These are phyloP conservation scores for Rhizoctonia solani DNA, from an alignment of 1,284 basidiomycete species.

Conservation along the genomic window DNA sequence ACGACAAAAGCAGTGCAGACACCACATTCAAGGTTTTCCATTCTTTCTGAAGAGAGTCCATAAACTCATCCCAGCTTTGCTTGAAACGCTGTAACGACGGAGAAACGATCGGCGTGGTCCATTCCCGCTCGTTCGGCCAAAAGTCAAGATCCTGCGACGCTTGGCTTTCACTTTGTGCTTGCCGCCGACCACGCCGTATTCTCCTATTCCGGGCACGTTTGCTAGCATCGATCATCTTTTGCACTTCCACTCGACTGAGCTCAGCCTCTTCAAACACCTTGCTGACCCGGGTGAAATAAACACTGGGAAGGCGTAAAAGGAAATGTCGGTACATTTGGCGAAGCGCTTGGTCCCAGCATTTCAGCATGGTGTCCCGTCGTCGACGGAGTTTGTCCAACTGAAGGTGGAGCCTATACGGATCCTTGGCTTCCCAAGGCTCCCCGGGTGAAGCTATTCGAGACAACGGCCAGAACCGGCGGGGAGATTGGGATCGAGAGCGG, in stretches of 20 bases:
- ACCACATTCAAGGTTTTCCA: constrained; percentile 80
- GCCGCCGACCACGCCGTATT: neutral
- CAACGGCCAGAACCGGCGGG: constrained; percentile 41
- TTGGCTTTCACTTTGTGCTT: neutral
- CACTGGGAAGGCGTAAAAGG: constrained; percentile 67
- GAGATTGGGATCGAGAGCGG: constrained; percentile 4
- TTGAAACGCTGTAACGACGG: constrained; percentile 53
- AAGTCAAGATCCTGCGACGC: neutral
- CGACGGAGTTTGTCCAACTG: constrained; percentile 42
- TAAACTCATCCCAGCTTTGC: constrained; percentile 69
- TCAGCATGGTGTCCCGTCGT: constrained; percentile 45
- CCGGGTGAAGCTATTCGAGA: constrained; percentile 51
- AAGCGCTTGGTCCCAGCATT: constrained; percentile 50
- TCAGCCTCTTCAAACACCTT: constrained; percentile 74
- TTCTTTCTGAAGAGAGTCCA: constrained; percentile 68
- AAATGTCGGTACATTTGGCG: constrained; percentile 64
- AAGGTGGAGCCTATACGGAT: constrained; percentile 51
- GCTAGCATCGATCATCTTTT: constrained; percentile 61
- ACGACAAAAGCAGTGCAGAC: constrained; percentile 71
- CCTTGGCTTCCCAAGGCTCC: constrained; percentile 55
- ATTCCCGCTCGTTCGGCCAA: constrained; percentile 35
- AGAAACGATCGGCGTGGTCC: constrained; percentile 35
- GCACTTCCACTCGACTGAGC: constrained; percentile 69
- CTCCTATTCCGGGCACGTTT: constrained; percentile 42
- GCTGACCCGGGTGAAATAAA: constrained; percentile 74